Evolutionary conservation across 179 eudicot species (phyloP).

Genomic region (Beta corolliflora): DNA sequence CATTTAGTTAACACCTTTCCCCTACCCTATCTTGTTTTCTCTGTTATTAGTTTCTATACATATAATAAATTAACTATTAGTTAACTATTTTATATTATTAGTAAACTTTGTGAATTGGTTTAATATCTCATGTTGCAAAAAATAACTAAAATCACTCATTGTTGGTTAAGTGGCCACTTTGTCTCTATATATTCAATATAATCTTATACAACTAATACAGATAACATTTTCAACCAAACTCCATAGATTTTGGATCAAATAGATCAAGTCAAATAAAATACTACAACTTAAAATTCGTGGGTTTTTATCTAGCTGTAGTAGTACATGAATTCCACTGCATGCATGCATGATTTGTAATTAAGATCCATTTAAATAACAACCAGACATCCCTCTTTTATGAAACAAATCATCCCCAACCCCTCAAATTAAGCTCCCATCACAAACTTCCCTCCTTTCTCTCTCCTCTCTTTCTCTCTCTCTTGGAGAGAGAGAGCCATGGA

Average conservation of each 20-base stretch:
- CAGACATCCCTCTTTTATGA: not conserved
- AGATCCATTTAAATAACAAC: not conserved
- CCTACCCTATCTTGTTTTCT: no score
- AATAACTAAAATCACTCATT: no score
- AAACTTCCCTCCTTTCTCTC: conserved; percentile 6
- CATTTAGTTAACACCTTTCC: no score
- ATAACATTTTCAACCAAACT: not conserved
- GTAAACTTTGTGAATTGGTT: no score
- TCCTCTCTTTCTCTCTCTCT: conserved; percentile 4
- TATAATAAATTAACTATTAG: no score
- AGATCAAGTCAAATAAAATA: conserved; percentile 19
- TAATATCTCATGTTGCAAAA: no score
- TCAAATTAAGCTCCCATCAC: conserved; percentile 34
- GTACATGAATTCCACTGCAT: not conserved
- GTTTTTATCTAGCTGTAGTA: not conserved
- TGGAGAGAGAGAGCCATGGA: conserved; percentile 38
- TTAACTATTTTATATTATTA: no score
- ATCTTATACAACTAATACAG: no score
- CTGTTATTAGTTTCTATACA: no score
- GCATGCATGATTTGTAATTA: not conserved
- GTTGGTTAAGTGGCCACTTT: not conserved
- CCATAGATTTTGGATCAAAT: conserved; percentile 19
- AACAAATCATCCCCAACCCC: conserved; percentile 15
- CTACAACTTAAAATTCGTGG: not conserved
- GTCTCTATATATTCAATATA: not conserved